A percentile compares a stretch with the other conserved stretches of the same genome.
phyloP scores from a whole-genome alignment of 768 basidiomycete genomes.

The Dacryopinax spathularia region DNA sequence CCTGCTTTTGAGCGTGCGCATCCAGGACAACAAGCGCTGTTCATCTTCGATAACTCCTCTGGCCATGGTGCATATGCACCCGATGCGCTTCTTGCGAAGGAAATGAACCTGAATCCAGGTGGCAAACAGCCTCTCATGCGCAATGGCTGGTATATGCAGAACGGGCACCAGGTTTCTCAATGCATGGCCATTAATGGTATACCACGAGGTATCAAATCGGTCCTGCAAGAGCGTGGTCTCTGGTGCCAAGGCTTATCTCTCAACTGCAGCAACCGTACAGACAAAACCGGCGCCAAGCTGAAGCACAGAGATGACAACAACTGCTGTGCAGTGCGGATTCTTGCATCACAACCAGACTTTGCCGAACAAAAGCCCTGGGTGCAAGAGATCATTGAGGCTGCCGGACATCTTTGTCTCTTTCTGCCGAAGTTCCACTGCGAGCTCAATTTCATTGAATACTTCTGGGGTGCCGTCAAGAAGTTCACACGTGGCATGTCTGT shows the following conservation, averaged over 20 bases:
- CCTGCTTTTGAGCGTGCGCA: slow-evolving; percentile 14
- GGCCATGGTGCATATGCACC: slow-evolving; percentile 10
- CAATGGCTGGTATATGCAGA: slow-evolving; percentile 22
- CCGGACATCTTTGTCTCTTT: too few species aligned
- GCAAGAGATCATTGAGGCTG: too few species aligned
- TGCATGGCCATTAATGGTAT: slow-evolving; percentile 23
- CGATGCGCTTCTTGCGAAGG: slow-evolving; percentile 11
- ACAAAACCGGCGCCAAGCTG: background rate
- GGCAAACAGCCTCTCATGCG: slow-evolving; percentile 28
- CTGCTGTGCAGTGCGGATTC: slow-evolving; percentile 28
- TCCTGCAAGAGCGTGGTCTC: slow-evolving; percentile 20
- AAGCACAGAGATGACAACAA: background rate
- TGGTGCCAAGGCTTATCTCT: background rate
- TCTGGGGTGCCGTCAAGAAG: too few species aligned
- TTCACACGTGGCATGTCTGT: too few species aligned
- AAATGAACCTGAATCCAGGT: slow-evolving; percentile 27
- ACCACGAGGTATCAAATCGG: slow-evolving; percentile 14
- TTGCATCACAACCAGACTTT: slow-evolving; percentile 32
- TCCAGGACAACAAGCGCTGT: slow-evolving; percentile 20
- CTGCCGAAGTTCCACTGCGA: slow-evolving; percentile 25
- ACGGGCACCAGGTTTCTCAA: slow-evolving; percentile 21
- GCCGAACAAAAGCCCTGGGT: too few species aligned
- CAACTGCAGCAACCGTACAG: background rate
- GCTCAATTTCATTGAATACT: slow-evolving; percentile 22
- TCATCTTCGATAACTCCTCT: slow-evolving; percentile 16